phyloP scores from a whole-genome alignment of 768 basidiomycete species.

The Lactarius quietus region DNA sequence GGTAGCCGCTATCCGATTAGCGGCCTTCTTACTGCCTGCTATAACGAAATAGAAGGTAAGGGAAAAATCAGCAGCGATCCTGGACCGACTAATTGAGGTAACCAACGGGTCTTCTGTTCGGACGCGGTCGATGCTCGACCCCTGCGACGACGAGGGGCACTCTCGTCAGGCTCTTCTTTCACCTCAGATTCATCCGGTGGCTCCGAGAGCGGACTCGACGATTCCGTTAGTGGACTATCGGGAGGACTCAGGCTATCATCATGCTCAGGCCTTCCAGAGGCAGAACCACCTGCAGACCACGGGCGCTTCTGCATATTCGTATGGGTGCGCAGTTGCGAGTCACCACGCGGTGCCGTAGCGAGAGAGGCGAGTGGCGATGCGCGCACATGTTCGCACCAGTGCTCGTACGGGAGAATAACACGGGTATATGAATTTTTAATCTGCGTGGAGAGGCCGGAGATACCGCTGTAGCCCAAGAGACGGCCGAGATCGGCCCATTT shows the following conservation, averaged over 20 bases:
- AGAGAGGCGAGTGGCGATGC: conserved; percentile 51
- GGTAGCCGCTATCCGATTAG: conserved; percentile 14
- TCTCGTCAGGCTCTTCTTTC: conserved; percentile 49
- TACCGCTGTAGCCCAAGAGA: conserved; percentile 75
- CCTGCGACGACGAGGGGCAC: conserved; percentile 43
- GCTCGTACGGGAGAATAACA: conserved; percentile 95
- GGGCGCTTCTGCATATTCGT: conserved; percentile 47
- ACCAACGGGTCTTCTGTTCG: conserved; percentile 41
- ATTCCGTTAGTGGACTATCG: conserved; percentile 70
- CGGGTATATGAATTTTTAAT: conserved; percentile 87
- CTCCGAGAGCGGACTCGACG: conserved; percentile 76
- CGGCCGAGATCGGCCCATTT: conserved; percentile 89
- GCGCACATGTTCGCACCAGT: conserved; percentile 75
- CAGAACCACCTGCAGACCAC: conserved; percentile 37
- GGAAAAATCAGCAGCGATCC: conserved; percentile 5
- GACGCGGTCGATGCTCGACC: conserved; percentile 50
- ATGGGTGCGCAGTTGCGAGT: conserved; percentile 45
- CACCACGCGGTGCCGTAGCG: conserved; percentile 26
- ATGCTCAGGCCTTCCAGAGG: conserved; percentile 27
- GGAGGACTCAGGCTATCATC: conserved; percentile 47
- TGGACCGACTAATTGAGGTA: background rate
- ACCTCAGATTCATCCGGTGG: conserved; percentile 72
- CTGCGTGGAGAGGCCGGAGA: conserved; percentile 79
- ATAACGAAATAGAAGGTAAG: background rate
- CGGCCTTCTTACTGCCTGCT: conserved; percentile 23